Percentiles rank a stretch among this genome's conserved stretches.
phyloP scores from a whole-genome alignment of 1,139 yeast genomes.

The Arxiozyma slooffiae region DNA sequence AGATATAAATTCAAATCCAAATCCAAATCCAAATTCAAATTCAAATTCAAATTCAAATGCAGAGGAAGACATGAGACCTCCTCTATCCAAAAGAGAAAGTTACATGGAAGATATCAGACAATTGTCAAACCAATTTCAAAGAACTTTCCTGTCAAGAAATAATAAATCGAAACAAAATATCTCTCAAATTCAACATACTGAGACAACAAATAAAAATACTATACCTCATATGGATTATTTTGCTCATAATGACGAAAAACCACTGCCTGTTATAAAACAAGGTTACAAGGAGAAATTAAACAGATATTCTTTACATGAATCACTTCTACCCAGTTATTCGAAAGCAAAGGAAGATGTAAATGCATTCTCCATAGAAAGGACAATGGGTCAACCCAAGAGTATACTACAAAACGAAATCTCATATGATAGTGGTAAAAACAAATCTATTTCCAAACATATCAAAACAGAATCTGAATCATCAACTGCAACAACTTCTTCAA shows the following conservation, averaged over 20 bases:
- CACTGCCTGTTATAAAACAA: neutral
- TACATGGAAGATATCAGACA: constrained; percentile 24
- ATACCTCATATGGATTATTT: neutral
- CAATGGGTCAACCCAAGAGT: neutral
- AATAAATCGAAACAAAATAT: neutral
- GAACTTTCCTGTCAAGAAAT: constrained; percentile 5
- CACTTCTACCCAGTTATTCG: constrained; percentile 4
- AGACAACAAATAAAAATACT: neutral
- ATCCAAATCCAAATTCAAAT: neutral
- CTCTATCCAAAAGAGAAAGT: constrained; percentile 8
- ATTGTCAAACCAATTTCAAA: constrained; percentile 23
- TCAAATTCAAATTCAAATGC: neutral
- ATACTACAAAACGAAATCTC: neutral
- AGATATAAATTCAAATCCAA: neutral
- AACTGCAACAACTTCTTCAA: constrained; percentile 19
- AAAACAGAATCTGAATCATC: constrained; percentile 2
- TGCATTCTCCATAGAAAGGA: neutral
- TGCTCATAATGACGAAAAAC: neutral
- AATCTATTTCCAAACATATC: neutral
- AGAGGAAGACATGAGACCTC: neutral
- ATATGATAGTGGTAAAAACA: neutral
- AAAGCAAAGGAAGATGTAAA: neutral
- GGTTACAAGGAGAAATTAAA: neutral
- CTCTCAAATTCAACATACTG: neutral
- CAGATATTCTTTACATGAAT: constrained; percentile 6